Evolutionary conservation across 2,329 filamentous ascomycete species (phyloP).

Genomic region (Fusarium drepaniforme): DNA sequence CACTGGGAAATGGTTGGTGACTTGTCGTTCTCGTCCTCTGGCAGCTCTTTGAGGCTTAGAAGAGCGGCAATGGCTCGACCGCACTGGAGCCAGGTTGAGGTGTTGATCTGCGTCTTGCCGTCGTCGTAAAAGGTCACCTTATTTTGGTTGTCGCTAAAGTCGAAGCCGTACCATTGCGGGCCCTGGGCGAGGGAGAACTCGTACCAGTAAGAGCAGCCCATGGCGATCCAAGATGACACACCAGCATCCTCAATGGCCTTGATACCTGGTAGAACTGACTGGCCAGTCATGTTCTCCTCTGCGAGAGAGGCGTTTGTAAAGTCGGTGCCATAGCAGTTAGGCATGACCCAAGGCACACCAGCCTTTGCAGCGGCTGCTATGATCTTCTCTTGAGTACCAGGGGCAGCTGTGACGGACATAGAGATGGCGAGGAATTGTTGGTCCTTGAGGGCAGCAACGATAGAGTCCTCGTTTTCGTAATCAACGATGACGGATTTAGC

Average conservation of each 20-base stretch:
- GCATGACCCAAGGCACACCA: conserved; percentile 66
- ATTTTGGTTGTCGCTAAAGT: conserved; percentile 53
- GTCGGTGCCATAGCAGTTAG: conserved; percentile 62
- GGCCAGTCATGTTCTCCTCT: conserved; percentile 46
- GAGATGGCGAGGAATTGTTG: conserved; percentile 72
- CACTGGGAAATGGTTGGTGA: conserved; percentile 47
- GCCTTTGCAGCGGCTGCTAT: conserved; percentile 67
- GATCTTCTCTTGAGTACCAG: conserved; percentile 61
- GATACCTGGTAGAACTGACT: conserved; percentile 38
- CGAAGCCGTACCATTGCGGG: conserved; percentile 59
- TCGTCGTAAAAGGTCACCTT: conserved; percentile 65
- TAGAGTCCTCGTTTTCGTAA: conserved; percentile 56
- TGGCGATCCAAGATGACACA: conserved; percentile 59
- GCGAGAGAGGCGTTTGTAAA: conserved; percentile 54
- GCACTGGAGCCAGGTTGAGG: conserved; percentile 70
- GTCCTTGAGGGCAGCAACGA: conserved; percentile 63
- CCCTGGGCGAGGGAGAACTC: conserved; percentile 61
- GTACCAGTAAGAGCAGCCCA: conserved; percentile 69
- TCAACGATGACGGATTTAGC: conserved; percentile 57
- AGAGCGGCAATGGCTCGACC: conserved; percentile 66
- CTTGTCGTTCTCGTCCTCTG: conserved; percentile 51
- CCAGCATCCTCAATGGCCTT: conserved; percentile 56
- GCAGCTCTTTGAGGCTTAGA: conserved; percentile 59
- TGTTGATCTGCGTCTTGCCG: conserved; percentile 67
- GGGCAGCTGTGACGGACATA: conserved; percentile 56